A percentile compares a stretch with the other conserved stretches of the same genome.
Conservation (phyloP, 306 rosid species). For the Vigna nakashimae region DNA sequence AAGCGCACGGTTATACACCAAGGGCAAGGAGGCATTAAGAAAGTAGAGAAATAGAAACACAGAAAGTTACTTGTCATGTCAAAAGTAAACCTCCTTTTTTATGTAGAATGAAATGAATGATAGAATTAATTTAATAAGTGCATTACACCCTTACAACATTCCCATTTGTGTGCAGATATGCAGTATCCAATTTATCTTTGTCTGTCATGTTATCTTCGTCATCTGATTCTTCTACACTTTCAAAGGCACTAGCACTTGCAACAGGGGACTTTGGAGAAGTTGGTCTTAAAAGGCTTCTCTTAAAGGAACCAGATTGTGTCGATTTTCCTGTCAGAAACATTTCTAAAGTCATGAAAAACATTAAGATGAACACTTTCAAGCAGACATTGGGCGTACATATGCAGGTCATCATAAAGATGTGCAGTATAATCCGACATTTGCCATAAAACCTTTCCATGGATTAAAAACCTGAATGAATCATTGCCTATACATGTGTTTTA, state of each 20-base stretch:
- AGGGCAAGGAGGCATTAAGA: conserved; percentile 10
- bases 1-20: not conserved
- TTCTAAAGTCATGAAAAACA: conserved; percentile 29
- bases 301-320: conserved; percentile 53
- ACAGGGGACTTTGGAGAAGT: conserved; percentile 93
- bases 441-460: conserved; percentile 15
- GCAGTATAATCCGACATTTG: not conserved
- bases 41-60: conserved; percentile 4
- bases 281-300: conserved; percentile 68
- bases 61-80: not conserved
- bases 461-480: conserved; percentile 20
- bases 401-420: conserved; percentile 9
- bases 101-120: conserved; percentile 22
- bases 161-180: conserved; percentile 76
- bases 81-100: conserved; percentile 13
- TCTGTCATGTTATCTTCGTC: conserved; percentile 71
- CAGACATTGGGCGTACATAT: conserved; percentile 6
- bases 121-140: conserved; percentile 19
- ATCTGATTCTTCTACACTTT: conserved; percentile 91
- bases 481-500: not conserved
- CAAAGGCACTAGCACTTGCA: conserved; percentile 93
- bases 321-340: conserved; percentile 69
- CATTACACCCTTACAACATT: conserved; percentile 65
- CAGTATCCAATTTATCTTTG: conserved; percentile 54
- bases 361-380: conserved; percentile 31